Base-by-base conservation (phyloP, 2,329 filamentous ascomycete genomes). In the Arthrocladium fulminans region DNA sequence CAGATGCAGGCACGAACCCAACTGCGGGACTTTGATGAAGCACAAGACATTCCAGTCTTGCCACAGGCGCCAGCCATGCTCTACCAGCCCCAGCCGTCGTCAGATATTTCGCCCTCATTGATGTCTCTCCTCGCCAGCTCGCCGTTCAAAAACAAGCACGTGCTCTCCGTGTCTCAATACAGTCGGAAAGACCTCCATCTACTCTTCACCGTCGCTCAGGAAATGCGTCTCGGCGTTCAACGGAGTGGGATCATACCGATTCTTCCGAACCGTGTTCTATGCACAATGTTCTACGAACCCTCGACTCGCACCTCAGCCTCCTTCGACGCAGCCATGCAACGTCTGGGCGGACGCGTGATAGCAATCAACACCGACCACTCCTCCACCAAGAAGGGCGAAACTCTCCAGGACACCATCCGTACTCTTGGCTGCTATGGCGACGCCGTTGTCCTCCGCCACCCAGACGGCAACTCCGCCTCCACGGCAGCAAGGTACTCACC, bases 311-410 rank as follows among this genome's bases (percentile, higher is more conserved):
- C 92, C 3, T 96, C 90, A 10, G 81, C 86, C 30, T 98, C 92
- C 2, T 98, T 98, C 60, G 92, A 98, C 63, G 86, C 90, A 49
- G 92, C 92, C 35, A 98, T 98, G 92, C 94, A 98, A 74, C 85
- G 94, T 45, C 83, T 98, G 3, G 92, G 92, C 58, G 92, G 92
- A 41, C 80, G 88, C 42, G 90, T 85, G 2, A 77, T 98, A 47
- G 76, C 83, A 45, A 83, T 97, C 62, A 75, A 88, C 34, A 94
- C 90, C 2, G 78, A 82, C 4, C 80, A 86, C 58, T 96, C 90
- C 2, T 94, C 87, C 12, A 89, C 89, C 3, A 79, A 89, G 67
- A 98, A 98, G 77, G 92, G 92, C 35, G 92, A 98, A 73, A 83
- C 84, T 3, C 79, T 98, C 15, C 87, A 92, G 63, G 92, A 98